These are phyloP conservation scores for Monosporozyma siamensis DNA, from an alignment of 805 yeast genomes.

Conservation along the genomic window DNA sequence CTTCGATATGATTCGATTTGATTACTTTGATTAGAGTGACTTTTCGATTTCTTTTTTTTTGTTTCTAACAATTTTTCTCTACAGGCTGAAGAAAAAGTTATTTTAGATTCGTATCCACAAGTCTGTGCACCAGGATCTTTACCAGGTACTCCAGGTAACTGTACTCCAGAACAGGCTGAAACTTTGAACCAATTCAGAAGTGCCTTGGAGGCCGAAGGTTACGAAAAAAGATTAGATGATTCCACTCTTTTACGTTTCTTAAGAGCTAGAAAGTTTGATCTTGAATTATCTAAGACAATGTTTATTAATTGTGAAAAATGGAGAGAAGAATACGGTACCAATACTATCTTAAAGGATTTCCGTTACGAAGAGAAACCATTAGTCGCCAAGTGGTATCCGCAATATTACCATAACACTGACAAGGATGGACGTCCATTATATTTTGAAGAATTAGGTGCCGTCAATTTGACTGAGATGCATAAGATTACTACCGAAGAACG, in stretches of 20 bases:
- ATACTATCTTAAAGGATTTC: slow-evolving; percentile 80
- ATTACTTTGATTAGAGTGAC: too few relatives aligned
- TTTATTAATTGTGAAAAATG: slow-evolving; percentile 80
- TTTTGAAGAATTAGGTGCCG: slow-evolving; percentile 86
- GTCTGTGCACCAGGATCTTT: slow-evolving; percentile 49
- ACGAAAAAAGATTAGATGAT: slow-evolving; percentile 73
- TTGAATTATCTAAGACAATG: slow-evolving; percentile 72
- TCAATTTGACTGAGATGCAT: slow-evolving; percentile 83
- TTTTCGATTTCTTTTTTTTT: not conserved
- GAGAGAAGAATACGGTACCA: slow-evolving; percentile 81
- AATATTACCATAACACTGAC: slow-evolving; percentile 94
- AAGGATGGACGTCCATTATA: slow-evolving; percentile 95
- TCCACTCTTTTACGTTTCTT: slow-evolving; percentile 77
- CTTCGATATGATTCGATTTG: not conserved
- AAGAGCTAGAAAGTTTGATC: slow-evolving; percentile 91
- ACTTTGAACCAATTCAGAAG: slow-evolving; percentile 50
- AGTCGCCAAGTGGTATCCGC: slow-evolving; percentile 88
- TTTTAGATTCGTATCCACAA: slow-evolving; percentile 60
- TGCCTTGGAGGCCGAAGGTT: slow-evolving; percentile 54
- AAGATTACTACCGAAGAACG: slow-evolving; percentile 91
- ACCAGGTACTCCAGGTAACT: slow-evolving; percentile 75
- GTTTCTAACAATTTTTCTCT: not conserved
- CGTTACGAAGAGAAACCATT: slow-evolving; percentile 86
- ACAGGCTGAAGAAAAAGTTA: slow-evolving; percentile 19
- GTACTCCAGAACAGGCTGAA: slow-evolving; percentile 58